Evolutionary conservation across 148 eudicot species (phyloP), one percentile per base, ranked within the genome.

Genomic region (Rhododendron ferrugineum): DNA sequence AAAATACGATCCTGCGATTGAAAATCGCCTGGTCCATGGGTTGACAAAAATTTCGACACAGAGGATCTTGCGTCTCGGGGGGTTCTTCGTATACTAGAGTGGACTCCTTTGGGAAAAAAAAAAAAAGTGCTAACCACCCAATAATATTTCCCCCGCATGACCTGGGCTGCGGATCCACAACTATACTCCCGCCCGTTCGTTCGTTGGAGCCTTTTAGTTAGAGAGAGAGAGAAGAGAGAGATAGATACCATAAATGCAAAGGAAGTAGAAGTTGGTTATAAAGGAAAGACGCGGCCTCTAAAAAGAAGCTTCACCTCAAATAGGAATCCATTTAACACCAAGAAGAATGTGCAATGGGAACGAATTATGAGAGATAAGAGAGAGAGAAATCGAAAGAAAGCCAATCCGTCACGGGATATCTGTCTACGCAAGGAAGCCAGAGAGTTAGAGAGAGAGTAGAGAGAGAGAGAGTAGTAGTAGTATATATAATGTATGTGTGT

Each of bases 181-280:
- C 34, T 62, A 82, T 23, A 62, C 84, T 82, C 76, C 77, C 58
- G 60, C 78, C 68, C 32, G 40, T 81, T 81, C 50, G 77, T 44
- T 46, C 58, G 54, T 68, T 40, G 32, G 49, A 40, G 49, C 32
- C 20, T 32, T 82, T 82, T 81, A 20, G 52, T 58, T 16, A 13
- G n/a, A 80, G 40, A 47, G 13, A 62, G 8, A 62, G 64, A 56
- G 70, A 64, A 64, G 14, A 66, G 15, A 66, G 15, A 28, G 34
- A 10, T 56, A 82, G n/a, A 42, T 62, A 26, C 56, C 52, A 78
- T 34, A 78, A 23, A 64, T 64, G 28, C 47, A 82, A 14, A 15
- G 23, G n/a, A 56, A 58, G 10, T 10, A 34, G 50, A 26, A 62
- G 74, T 64, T 64, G 20, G 85, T 83, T 83, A 47, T 1, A 47